Conservation (phyloP, 2,329 filamentous ascomycete genomes). For the Didymellaceae sp. region DNA sequence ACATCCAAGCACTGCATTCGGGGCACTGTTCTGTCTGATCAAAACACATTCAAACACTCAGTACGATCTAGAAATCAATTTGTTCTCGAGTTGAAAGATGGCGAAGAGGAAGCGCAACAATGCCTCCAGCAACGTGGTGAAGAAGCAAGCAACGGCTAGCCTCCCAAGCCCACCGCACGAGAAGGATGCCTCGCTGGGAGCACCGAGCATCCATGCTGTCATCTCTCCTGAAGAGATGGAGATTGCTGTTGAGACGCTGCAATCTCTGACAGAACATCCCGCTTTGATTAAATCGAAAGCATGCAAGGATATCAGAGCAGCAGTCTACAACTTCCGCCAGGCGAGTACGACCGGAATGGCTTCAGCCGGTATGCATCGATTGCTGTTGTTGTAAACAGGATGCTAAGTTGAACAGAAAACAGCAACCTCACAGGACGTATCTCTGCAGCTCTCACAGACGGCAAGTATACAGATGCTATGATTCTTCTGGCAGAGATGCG, state of each 20-base stretch:
- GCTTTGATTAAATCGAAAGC: constrained; percentile 70
- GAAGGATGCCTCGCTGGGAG: constrained; percentile 41
- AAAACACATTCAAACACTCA: background rate
- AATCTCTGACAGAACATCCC: constrained; percentile 64
- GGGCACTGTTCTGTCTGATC: background rate
- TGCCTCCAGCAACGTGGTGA: constrained; percentile 26
- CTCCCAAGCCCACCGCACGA: constrained; percentile 40
- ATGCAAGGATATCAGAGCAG: constrained; percentile 70
- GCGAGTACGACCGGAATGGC: constrained; percentile 72
- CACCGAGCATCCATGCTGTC: constrained; percentile 61
- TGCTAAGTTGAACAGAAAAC: constrained; percentile 50
- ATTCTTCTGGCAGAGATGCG: constrained; percentile 73
- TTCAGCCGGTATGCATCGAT: constrained; percentile 54
- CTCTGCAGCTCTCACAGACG: constrained; percentile 69
- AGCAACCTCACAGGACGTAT: constrained; percentile 71
- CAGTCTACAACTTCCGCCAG: constrained; percentile 73
- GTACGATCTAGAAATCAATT: background rate
- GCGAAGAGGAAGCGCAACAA: constrained; percentile 40
- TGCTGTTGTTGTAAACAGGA: background rate
- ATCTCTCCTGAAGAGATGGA: constrained; percentile 71
- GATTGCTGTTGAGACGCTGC: constrained; percentile 69
- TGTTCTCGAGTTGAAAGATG: constrained; percentile 30
- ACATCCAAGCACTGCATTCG: background rate
- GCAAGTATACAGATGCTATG: constrained; percentile 68
- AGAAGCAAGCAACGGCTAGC: constrained; percentile 29